Conservation (phyloP, 2,329 filamentous ascomycete genomes). For the Venturia asperata region DNA sequence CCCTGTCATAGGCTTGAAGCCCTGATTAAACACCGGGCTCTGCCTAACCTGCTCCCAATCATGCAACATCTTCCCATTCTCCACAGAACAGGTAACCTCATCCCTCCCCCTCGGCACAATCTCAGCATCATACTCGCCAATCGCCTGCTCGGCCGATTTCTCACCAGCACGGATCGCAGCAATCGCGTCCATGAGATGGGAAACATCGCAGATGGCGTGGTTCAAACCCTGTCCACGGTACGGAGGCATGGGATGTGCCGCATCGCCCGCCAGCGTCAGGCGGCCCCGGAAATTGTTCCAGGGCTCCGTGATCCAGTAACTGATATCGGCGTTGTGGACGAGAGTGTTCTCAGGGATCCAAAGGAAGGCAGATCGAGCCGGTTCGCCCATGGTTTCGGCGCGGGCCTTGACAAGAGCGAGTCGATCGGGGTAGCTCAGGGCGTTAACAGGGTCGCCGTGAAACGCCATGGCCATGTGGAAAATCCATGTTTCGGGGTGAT, state of each 20-base stretch:
- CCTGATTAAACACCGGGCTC: constrained; percentile 30
- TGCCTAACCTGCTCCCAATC: constrained; percentile 33
- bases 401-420: constrained; percentile 35
- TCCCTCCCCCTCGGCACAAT: constrained; percentile 34
- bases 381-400: constrained; percentile 36
- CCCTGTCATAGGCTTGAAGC: constrained; percentile 23
- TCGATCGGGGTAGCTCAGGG: constrained; percentile 27
- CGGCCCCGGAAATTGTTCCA: constrained; percentile 32
- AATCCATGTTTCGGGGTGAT: constrained; percentile 31
- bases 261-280: constrained; percentile 36
- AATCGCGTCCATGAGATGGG: constrained; percentile 28
- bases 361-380: constrained; percentile 36
- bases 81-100: constrained; percentile 30
- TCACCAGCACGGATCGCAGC: constrained; percentile 22
- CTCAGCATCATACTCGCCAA: constrained; percentile 39
- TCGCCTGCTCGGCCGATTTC: constrained; percentile 23
- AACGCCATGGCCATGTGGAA: constrained; percentile 32
- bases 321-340: constrained; percentile 32
- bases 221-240: constrained; percentile 45
- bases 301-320: constrained; percentile 25
- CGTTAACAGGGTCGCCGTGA: constrained; percentile 24
- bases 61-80: constrained; percentile 32
- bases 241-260: constrained; percentile 37
- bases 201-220: constrained; percentile 40
- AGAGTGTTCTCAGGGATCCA: constrained; percentile 29